Base-by-base conservation (phyloP, 129 eudicot species). In the Heracleum sosnowskyi region DNA sequence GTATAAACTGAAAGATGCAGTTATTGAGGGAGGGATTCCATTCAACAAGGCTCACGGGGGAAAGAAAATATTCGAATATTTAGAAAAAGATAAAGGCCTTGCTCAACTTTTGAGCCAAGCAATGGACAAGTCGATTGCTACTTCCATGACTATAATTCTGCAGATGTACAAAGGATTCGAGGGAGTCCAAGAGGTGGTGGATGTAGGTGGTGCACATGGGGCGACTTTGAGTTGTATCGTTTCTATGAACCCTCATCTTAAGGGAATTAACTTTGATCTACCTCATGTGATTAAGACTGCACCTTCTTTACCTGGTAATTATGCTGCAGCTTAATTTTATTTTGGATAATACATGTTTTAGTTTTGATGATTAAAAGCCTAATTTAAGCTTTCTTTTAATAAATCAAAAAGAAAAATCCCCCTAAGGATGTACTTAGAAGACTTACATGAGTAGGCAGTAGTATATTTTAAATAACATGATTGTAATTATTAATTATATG, bases 261-360 rank as follows among this genome's bases (percentile, higher is more conserved):
- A 79, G 33, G 82, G 69, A 26, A 79, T 79, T n/a, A 72, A 72
- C 46, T 72, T 72, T 37, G 76, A 72, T 39, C 41, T 72, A 28
- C 76, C 76, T 5, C 51, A 79, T 31, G 69, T 79, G 7, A n/a
- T 79, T 0, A 45, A 70, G 26, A 69, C 22, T 44, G 82, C 82
- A 11, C 77, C 82, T 26, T n/a, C 68, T 16, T 44, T 44, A 5
- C 77, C 82, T 0, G 82, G 82, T 69, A 39, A 16, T 60, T 36
- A 37, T 29, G 11, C 24, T 4, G 12, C 3, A 7, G 11, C 13
- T 41, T 2, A 41, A 41, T 10, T 41, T 41, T 10, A 41, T 9
- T 41, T 41, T 10, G 11, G 11, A 41, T 41, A 41, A 2, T 13
- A 10, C 15, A 41, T 7, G 12, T 7, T 41, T 41, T 10, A 41